Evolutionary conservation across 331 rosid genomes (phyloP), one percentile per base, ranked within the genome.

Genomic region (Acacia concinna): DNA sequence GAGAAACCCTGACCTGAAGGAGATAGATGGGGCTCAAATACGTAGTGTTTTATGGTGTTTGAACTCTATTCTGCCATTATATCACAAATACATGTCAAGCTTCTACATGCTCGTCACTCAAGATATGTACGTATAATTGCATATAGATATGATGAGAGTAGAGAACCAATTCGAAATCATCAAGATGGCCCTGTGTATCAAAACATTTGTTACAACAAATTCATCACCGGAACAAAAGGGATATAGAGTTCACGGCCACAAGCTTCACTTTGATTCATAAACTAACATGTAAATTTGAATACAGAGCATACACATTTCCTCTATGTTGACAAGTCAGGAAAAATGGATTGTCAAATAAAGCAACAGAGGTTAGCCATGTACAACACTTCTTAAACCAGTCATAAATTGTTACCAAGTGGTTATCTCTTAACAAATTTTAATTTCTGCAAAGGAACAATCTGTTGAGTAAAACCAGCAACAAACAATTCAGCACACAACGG

Each of bases 401-500:
- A 52, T 52, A 13, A 13, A 21, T 52, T n/a, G 59, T 52, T n/a
- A 21, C 60, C 27, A 21, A 52, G 28, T 2, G 60, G 8, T 52
- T 52, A 52, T 52, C 12, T 52, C 60, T 21, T n/a, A 52, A 38
- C 4, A 8, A 6, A 13, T 52, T 52, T n/a, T n/a, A 1, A 52
- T 52, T 21, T 52, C 27, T 21, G 60, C 27, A n/a, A 8, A 21
- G 60, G 60, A 52, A 52, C 4, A 52, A n/a, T n/a, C 28, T 52
- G 12, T n/a, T 44, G 0, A 60, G 74, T 72, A 64, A 82, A 71
- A 66, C 67, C 67, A 71, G 74, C n/a, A 63, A 44, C 46, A 79
- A 76, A 72, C 56, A 85, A 76, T 85, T 85, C 63, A 38, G 76
- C 75, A 85, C 86, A 84, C 54, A 82, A 82, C 1, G 60, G 37